Evolutionary conservation across 371 early-diverging fungal species (phyloP).

Genomic region (Saksenaea oblongispora): DNA sequence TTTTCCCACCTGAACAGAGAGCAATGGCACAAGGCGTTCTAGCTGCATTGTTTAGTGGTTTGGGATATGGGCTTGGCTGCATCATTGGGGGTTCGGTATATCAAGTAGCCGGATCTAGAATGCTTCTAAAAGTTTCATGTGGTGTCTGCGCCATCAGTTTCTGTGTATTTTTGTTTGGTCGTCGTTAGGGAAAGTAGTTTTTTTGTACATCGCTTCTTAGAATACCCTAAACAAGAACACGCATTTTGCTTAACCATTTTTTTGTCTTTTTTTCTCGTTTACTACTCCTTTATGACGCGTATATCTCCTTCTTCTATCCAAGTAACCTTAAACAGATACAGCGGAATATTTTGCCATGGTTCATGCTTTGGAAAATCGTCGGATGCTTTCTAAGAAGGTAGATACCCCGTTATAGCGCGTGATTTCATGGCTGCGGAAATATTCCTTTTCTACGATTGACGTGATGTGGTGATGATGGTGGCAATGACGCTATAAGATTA

Average conservation of each 20-base stretch:
- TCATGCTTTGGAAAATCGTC: too few species aligned
- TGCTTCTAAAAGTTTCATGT: slow-evolving; percentile 21
- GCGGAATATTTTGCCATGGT: too few species aligned
- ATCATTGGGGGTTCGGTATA: slow-evolving; percentile 36
- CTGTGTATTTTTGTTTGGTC: slow-evolving; percentile 30
- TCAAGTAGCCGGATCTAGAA: slow-evolving; percentile 20
- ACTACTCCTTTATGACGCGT: too few species aligned
- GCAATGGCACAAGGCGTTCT: slow-evolving; percentile 44
- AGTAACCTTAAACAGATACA: too few species aligned
- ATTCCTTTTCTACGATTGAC: too few species aligned
- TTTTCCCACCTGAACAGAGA: slow-evolving; percentile 41
- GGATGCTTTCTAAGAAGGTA: too few species aligned
- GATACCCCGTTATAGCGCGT: too few species aligned
- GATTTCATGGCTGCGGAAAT: too few species aligned
- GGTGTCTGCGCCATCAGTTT: slow-evolving; percentile 20
- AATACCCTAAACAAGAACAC: not conserved
- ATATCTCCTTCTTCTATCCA: too few species aligned
- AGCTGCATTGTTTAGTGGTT: slow-evolving; percentile 34
- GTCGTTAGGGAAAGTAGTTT: not conserved
- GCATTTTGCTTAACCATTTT: not conserved
- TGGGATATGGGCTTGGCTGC: slow-evolving; percentile 38
- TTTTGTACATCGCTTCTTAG: not conserved
- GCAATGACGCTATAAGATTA: too few species aligned
- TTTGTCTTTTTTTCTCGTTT: too few species aligned
- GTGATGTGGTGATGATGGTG: too few species aligned